Conservation (phyloP, 305 asterid genomes). For the Solanum hybrid region DNA sequence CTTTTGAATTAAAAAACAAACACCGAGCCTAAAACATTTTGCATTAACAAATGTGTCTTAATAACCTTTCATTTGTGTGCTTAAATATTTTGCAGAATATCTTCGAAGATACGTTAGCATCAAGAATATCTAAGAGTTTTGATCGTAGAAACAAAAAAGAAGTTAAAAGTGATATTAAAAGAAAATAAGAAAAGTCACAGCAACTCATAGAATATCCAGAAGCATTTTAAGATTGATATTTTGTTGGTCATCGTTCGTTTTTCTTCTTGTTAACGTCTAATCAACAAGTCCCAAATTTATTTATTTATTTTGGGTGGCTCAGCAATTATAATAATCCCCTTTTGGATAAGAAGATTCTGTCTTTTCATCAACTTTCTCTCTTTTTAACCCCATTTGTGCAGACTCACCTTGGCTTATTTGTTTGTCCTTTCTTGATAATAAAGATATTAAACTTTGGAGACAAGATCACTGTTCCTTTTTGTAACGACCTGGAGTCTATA, state of each 20-base stretch:
- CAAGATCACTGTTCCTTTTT: neutral
- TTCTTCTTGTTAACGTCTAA: neutral
- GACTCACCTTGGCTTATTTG: neutral
- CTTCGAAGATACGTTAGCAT: neutral
- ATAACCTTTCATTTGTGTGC: neutral
- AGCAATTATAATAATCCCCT: neutral
- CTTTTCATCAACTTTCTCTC: neutral
- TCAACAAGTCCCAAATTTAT: neutral
- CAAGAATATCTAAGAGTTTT: neutral
- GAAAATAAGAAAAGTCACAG: neutral
- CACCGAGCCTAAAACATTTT: neutral
- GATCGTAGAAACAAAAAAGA: neutral
- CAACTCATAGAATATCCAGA: neutral
- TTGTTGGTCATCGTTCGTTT: neutral
- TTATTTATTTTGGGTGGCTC: neutral
- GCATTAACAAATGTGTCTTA: neutral
- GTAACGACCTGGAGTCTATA: neutral
- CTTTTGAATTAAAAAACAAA: neutral
- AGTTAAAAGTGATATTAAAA: neutral
- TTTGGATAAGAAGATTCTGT: neutral
- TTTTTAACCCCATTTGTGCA: neutral
- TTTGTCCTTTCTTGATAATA: neutral
- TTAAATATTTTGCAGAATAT: neutral
- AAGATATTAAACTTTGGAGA: neutral
- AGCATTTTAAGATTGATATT: neutral